A percentile compares a stretch with the other conserved stretches of the same genome.
These are phyloP conservation scores for Acanthamoeba royreba DNA, from an alignment of 208 protist species.

Conservation along the genomic window DNA sequence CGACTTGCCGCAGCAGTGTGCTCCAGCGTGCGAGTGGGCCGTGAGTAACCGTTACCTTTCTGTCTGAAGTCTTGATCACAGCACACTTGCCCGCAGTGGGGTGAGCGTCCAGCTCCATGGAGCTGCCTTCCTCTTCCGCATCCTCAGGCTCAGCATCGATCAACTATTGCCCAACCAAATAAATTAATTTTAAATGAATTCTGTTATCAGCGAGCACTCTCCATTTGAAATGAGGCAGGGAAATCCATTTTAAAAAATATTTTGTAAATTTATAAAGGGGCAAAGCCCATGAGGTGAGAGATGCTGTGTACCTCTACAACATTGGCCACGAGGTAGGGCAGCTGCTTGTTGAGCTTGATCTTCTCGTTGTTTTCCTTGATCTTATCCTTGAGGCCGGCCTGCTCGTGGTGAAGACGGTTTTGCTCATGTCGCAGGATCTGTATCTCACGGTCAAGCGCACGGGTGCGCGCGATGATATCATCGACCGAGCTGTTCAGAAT, in stretches of 20 bases:
- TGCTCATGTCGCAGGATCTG: constrained; percentile 71
- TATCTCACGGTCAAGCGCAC: constrained; percentile 84
- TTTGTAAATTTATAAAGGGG: no score
- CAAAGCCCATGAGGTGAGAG: no score
- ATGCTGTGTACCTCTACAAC: constrained; percentile 88
- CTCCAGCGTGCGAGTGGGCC: no score
- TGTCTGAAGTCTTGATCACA: constrained; percentile 98
- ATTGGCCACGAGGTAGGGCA: constrained; percentile 92
- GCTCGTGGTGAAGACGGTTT: constrained; percentile 79
- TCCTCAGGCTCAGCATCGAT: constrained; percentile 50
- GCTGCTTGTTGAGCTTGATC: constrained; percentile 91
- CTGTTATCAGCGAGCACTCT: no score
- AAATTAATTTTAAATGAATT: no score
- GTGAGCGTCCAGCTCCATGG: constrained; percentile 56
- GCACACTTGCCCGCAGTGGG: constrained; percentile 89
- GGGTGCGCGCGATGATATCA: constrained; percentile 75
- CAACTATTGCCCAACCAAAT: no score
- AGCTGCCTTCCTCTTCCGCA: constrained; percentile 55
- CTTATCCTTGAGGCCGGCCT: constrained; percentile 68
- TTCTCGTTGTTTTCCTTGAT: constrained; percentile 90
- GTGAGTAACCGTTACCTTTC: no score
- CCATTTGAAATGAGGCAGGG: no score
- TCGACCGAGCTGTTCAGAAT: constrained; percentile 37
- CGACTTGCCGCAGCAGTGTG: no score
- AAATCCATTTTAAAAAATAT: no score